These are phyloP conservation scores for Cryphonectria naterciae DNA, from an alignment of 2,329 filamentous ascomycete genomes.

Conservation along the genomic window DNA sequence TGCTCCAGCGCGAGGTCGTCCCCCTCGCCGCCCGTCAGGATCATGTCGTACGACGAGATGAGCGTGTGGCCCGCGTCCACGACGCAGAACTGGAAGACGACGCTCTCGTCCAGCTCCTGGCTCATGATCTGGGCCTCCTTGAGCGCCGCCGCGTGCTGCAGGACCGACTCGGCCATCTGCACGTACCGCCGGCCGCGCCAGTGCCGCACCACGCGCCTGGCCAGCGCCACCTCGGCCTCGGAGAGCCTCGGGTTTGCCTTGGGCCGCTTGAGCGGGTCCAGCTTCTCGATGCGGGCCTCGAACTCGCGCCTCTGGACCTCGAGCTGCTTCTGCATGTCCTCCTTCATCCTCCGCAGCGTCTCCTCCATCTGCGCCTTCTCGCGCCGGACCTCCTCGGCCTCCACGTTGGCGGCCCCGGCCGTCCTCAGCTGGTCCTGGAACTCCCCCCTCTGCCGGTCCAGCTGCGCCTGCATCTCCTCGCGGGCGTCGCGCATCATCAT, in stretches of 20 bases:
- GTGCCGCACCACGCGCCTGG: conserved; percentile 67
- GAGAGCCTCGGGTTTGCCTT: conserved; percentile 68
- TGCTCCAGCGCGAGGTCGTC: conserved; percentile 80
- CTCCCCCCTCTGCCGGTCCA: conserved; percentile 84
- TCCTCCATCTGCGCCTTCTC: conserved; percentile 88
- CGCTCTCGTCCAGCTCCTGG: conserved; percentile 89
- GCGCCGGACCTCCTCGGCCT: conserved; percentile 80
- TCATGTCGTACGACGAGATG: conserved; percentile 94
- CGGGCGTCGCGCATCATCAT: conserved; percentile 70
- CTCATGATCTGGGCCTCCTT: conserved; percentile 99
- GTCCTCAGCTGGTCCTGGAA: conserved; percentile 77
- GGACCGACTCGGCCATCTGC: conserved; percentile 87
- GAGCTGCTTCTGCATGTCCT: conserved; percentile 86
- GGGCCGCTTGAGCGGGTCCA: conserved; percentile 66
- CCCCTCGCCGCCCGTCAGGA: conserved; percentile 88
- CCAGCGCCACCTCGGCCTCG: conserved; percentile 72
- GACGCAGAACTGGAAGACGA: conserved; percentile 93
- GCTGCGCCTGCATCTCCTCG: conserved; percentile 81
- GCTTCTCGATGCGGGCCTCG: conserved; percentile 79
- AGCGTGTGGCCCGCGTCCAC: conserved; percentile 86
- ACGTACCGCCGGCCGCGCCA: conserved; percentile 90
- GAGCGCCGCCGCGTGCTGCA: conserved; percentile 83
- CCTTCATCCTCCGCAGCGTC: conserved; percentile 74
- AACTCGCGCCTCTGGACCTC: conserved; percentile 82
- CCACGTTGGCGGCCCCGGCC: conserved; percentile 74